Evolutionary conservation across 2,329 filamentous ascomycete genomes (phyloP).

Genomic region (Paecilomyces niveus): DNA sequence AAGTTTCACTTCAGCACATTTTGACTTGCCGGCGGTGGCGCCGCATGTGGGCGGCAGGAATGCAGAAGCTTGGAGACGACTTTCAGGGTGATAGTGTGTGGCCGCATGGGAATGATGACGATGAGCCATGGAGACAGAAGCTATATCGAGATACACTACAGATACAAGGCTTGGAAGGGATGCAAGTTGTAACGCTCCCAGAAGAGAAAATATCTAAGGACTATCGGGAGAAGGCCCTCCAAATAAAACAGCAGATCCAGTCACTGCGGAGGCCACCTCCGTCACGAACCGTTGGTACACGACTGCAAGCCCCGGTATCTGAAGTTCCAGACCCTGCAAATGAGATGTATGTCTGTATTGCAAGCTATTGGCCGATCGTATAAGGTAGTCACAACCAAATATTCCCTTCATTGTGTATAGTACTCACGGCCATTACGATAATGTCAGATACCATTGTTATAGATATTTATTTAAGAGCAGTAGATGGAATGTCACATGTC

Average conservation of each 20-base stretch:
- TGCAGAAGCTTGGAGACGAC: constrained; percentile 1
- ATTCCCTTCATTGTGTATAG: background rate
- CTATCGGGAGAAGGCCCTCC: constrained; percentile 5
- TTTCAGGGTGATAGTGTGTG: constrained; percentile 5
- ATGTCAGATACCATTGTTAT: no score
- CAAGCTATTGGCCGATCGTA: background rate
- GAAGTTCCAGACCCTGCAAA: background rate
- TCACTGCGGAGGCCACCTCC: background rate
- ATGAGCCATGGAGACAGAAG: constrained; percentile 12
- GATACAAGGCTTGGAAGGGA: constrained; percentile 21
- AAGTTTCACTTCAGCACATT: constrained; percentile 12
- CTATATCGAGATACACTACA: constrained; percentile 19
- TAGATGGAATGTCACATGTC: no score
- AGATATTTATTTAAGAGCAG: no score
- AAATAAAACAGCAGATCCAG: constrained; percentile 10
- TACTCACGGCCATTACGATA: background rate
- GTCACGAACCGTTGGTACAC: background rate
- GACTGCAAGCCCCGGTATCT: background rate
- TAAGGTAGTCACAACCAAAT: no score
- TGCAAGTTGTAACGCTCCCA: constrained; percentile 20
- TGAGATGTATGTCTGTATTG: background rate
- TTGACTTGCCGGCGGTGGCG: constrained; percentile 17
- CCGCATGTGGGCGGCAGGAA: constrained; percentile 16
- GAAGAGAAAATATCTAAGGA: constrained; percentile 11
- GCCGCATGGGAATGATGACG: constrained; percentile 10